These are phyloP conservation scores for Quercus bicolor DNA, from an alignment of 306 rosid genomes.

Conservation along the genomic window DNA sequence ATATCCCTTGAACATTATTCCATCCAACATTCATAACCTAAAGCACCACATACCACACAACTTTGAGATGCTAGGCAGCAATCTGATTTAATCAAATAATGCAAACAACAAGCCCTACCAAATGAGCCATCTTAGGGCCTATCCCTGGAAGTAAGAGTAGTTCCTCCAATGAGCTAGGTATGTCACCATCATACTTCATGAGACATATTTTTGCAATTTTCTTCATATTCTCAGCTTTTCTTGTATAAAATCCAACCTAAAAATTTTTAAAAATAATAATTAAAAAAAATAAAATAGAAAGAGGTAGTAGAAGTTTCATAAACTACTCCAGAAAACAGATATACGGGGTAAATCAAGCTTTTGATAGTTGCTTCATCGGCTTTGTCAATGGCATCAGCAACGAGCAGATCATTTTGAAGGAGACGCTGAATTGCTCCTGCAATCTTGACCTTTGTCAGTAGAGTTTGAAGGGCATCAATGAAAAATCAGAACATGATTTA, in stretches of 20 bases:
- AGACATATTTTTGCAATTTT: conserved; percentile 86
- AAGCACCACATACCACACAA: conserved; percentile 15
- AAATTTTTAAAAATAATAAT: not conserved
- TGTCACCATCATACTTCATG: conserved; percentile 72
- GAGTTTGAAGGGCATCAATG: conserved; percentile 18
- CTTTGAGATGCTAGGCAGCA: conserved; percentile 19
- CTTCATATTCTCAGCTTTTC: conserved; percentile 81
- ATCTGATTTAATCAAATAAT: conserved; percentile 10
- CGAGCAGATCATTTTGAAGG: conserved; percentile 59
- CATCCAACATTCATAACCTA: conserved; percentile 94
- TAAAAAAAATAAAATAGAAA: not conserved
- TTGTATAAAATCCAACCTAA: conserved; percentile 90
- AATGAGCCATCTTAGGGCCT: conserved; percentile 97
- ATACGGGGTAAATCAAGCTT: conserved; percentile 85
- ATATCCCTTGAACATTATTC: conserved; percentile 91
- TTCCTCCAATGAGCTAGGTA: conserved; percentile 77
- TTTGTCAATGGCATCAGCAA: conserved; percentile 69
- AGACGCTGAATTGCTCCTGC: conserved; percentile 88
- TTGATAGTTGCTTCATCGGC: conserved; percentile 76
- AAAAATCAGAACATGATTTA: conserved; percentile 13
- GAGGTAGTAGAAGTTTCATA: conserved; percentile 4
- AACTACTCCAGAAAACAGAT: conserved; percentile 5
- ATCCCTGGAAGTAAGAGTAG: conserved; percentile 90
- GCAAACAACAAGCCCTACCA: conserved; percentile 44
- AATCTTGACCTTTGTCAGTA: conserved; percentile 28